A percentile compares a stretch with the other conserved stretches of the same genome.
Conservation (phyloP, 2,329 filamentous ascomycete species). For the Arthrobotrys entomopaga region DNA sequence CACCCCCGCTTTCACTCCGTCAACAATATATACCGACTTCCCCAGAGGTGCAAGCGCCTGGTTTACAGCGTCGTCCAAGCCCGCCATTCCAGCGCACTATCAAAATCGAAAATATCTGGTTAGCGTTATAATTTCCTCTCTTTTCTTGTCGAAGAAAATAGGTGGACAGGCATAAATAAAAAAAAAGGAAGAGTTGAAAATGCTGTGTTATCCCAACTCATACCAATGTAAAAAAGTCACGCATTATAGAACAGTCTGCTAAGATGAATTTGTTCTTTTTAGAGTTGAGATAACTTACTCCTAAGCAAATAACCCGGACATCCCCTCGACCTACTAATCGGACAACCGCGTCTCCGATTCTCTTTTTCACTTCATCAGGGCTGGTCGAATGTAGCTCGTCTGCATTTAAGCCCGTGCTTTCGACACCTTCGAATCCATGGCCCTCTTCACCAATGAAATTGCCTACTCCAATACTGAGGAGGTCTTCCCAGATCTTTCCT, state of each 20-base stretch:
- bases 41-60: conserved; percentile 72
- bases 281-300: conserved; percentile 60
- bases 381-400: conserved; percentile 79
- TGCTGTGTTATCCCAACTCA: too few species aligned
- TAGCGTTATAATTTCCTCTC: conserved; percentile 22
- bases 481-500: conserved; percentile 81
- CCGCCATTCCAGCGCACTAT: conserved; percentile 85
- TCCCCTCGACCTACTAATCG: conserved; percentile 66
- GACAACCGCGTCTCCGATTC: conserved; percentile 76
- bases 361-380: conserved; percentile 71
- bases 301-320: conserved; percentile 79
- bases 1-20: conserved; percentile 79
- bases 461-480: conserved; percentile 74
- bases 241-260: too few species aligned
- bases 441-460: conserved; percentile 69
- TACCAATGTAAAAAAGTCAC: too few species aligned
- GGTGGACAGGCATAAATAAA: neutral
- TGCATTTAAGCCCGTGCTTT: conserved; percentile 82
- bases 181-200: too few species aligned
- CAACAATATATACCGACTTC: conserved; percentile 72
- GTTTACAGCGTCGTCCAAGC: conserved; percentile 80
- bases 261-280: too few species aligned
- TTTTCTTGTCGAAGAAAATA: neutral
- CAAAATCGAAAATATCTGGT: conserved; percentile 8
- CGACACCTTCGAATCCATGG: conserved; percentile 77